A percentile compares a stretch with the other conserved stretches of the same genome.
phyloP scores from a whole-genome alignment of 331 rosid species.

The Malus hybrid region DNA sequence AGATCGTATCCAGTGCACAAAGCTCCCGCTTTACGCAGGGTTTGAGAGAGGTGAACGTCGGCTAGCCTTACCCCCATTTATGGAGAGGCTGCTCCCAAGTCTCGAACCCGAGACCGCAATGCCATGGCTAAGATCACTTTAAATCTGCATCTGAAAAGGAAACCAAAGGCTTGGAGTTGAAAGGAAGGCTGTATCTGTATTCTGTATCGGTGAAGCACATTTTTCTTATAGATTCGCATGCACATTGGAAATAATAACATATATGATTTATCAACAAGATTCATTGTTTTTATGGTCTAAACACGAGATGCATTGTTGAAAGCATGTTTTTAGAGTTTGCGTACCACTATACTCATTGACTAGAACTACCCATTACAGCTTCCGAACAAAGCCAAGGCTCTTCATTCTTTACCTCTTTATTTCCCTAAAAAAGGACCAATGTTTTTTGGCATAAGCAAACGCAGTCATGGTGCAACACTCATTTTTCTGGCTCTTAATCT shows the following conservation, averaged over 20 bases:
- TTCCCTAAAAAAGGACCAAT: background rate
- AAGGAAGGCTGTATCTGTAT: background rate
- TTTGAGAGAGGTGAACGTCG: too few relatives aligned
- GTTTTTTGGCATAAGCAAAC: background rate
- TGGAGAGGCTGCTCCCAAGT: too few relatives aligned
- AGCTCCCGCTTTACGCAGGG: too few relatives aligned
- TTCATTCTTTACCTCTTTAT: background rate
- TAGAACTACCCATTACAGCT: background rate
- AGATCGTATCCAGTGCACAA: too few relatives aligned
- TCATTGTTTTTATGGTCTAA: background rate
- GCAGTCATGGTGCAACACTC: background rate
- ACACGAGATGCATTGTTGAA: too few relatives aligned
- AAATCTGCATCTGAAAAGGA: background rate
- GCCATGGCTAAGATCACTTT: background rate
- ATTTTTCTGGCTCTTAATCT: background rate
- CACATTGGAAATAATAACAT: background rate
- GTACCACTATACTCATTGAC: background rate
- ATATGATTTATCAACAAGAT: background rate
- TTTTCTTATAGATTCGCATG: background rate
- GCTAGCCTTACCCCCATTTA: too few relatives aligned
- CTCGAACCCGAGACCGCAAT: too few relatives aligned
- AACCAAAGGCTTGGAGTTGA: background rate
- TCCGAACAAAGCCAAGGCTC: background rate
- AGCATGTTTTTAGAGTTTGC: background rate
- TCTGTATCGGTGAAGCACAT: background rate